Percentiles rank a stretch among this genome's conserved stretches.
Evolutionary conservation across 108 stramenopile species (phyloP).

Genomic region (Fistulifera solaris): DNA sequence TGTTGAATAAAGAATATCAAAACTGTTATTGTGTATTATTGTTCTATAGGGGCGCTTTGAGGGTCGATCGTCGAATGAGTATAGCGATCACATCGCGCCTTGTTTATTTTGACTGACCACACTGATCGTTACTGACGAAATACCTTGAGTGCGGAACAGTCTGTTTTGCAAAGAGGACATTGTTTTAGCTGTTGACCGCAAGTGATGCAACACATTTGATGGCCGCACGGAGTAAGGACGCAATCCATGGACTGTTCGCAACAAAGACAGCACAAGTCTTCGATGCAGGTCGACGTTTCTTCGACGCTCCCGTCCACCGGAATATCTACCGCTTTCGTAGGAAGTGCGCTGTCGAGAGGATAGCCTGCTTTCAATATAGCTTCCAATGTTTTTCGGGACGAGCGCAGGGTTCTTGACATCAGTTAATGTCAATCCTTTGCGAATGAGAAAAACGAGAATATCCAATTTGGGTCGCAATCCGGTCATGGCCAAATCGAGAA

Average conservation of each 20-base stretch:
- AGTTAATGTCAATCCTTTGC: conserved; percentile 14
- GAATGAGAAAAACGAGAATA: conserved; percentile 31
- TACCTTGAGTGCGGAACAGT: conserved; percentile 47
- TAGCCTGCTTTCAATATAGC: conserved; percentile 21
- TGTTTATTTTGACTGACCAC: too few species aligned
- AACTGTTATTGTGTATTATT: too few species aligned
- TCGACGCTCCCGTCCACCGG: conserved; percentile 4
- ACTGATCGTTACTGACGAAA: conserved; percentile 23
- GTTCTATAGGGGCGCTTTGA: too few species aligned
- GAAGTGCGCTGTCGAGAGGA: background rate
- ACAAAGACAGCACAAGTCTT: conserved; percentile 62
- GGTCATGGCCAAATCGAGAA: conserved; percentile 46
- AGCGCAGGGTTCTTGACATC: conserved; percentile 30
- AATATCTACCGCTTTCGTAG: too few species aligned
- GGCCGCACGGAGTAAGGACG: conserved; percentile 71
- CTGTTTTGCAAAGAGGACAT: conserved; percentile 55
- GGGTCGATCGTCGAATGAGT: too few species aligned
- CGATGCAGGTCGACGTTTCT: conserved; percentile 9
- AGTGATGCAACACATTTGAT: conserved; percentile 58
- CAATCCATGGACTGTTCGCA: conserved; percentile 46
- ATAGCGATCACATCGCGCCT: too few species aligned
- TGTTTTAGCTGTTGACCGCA: conserved; percentile 30
- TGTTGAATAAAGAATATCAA: too few species aligned
- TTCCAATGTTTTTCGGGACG: conserved; percentile 48
- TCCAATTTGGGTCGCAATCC: conserved; percentile 33